Evolutionary conservation across 2,329 filamentous ascomycete genomes (phyloP).

Genomic region (Hypoxylon rubiginosum): DNA sequence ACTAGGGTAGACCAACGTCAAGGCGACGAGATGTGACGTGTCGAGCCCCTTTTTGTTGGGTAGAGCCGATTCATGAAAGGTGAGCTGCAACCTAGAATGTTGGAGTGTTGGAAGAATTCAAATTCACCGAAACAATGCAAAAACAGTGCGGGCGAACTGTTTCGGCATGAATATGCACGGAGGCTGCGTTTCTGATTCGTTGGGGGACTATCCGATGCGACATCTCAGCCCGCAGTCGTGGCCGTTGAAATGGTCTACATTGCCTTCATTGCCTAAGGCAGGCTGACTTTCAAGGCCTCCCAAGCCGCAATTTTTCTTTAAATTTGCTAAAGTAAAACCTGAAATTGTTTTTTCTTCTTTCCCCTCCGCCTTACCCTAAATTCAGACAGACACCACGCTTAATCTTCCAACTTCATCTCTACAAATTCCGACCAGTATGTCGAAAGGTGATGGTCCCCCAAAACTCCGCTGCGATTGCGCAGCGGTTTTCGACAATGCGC

Average conservation of each 20-base stretch:
- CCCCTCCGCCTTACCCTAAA: background rate
- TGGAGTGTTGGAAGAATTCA: background rate
- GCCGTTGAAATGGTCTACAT: background rate
- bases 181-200: background rate
- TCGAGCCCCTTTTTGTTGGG: too few relatives aligned
- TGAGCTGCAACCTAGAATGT: background rate
- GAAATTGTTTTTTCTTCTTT: background rate
- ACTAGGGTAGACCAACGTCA: too few relatives aligned
- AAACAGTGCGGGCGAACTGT: background rate
- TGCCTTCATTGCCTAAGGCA: slow-evolving; percentile 18
- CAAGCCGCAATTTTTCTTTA: slow-evolving; percentile 8
- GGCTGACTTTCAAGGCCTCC: slow-evolving; percentile 28
- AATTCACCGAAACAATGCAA: background rate
- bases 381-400: background rate
- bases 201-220: slow-evolving; percentile 8
- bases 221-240: slow-evolving; percentile 17
- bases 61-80: background rate
- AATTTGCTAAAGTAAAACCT: background rate
- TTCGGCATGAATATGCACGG: background rate
- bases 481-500: slow-evolving; percentile 9
- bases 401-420: background rate
- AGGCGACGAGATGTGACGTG: too few relatives aligned
- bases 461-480: slow-evolving; percentile 32
- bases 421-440: slow-evolving; percentile 15
- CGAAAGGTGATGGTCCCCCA: slow-evolving; percentile 6